Conservation (phyloP, 768 basidiomycete species). For the Tricholoma sp. region DNA sequence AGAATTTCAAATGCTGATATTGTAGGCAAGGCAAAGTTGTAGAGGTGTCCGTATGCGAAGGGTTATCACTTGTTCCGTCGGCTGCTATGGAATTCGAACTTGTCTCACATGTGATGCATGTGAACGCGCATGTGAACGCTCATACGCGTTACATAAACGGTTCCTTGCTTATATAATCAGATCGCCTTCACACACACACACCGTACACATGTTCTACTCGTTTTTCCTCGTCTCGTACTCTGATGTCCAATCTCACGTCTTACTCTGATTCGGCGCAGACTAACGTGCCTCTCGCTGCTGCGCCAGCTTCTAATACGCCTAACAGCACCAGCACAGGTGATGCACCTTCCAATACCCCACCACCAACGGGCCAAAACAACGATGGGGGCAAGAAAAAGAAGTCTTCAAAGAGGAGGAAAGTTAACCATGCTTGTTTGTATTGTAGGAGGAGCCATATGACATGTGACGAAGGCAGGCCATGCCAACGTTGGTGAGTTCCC, state of each 20-base stretch:
- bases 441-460: constrained; percentile 93
- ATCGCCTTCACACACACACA: neutral
- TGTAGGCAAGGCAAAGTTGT: no score
- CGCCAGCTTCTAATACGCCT: neutral
- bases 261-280: neutral
- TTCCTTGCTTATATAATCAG: no score
- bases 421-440: constrained; percentile 91
- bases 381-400: constrained; percentile 38
- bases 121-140: no score
- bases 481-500: constrained; percentile 80
- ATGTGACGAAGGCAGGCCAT: constrained; percentile 85
- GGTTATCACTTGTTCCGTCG: no score
- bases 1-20: no score
- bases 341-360: neutral
- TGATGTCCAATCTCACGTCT: neutral
- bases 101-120: no score
- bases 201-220: no score
- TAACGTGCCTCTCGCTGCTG: neutral
- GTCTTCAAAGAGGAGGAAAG: constrained; percentile 68
- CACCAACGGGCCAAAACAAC: neutral
- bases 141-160: no score
- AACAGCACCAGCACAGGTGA: neutral
- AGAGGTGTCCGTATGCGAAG: no score
- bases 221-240: neutral
- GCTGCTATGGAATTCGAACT: no score